Evolutionary conservation across 140 eudicot genomes (phyloP), one percentile per base, ranked within the genome.

Genomic region (Cichorium intybus): DNA sequence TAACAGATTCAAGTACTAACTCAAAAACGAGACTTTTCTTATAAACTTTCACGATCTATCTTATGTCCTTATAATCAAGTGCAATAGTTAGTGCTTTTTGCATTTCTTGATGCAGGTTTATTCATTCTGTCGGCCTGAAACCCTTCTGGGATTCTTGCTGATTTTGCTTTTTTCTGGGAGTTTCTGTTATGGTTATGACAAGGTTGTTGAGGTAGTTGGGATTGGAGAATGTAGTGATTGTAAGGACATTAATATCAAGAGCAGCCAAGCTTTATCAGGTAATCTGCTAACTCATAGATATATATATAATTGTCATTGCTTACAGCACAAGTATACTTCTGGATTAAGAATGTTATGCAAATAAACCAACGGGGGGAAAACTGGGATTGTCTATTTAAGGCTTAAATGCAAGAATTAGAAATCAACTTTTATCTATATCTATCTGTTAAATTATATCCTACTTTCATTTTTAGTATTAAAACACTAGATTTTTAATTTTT

Each of bases 171-270:
- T 70, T 22, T 74, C 66, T n/a, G 78, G 61, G 6, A 80, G 58
- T 65, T 66, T 78, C 29, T 79, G 84, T 70, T 56, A 51, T 51
- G 95, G 77, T 50, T 80, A 77, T 61, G 87, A 77, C 29, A 74
- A 71, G 34, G 77, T 80, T 34, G 73, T 83, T 15, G 79, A 84
- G 79, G 90, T 87, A 10, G 84, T 85, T 52, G 97, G 95, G 23
- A 24, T 69, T 2, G 86, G 81, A 60, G 95, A 91, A 68, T 91
- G 97, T 78, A 75, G 82, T 28, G 95, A 91, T 63, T 91, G 97
- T 65, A 73, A 71, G 70, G 81, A 82, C 24, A 70, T 70, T 58
- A 85, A 80, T 73, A 76, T 87, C n/a, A 69, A 82, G 77, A 62
- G 82, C 52, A 68, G 62, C 58, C 85, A 80, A 64, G 97, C 97